Conservation (phyloP, 202 grass and related monocot genomes). For the Eragrostis tef region DNA sequence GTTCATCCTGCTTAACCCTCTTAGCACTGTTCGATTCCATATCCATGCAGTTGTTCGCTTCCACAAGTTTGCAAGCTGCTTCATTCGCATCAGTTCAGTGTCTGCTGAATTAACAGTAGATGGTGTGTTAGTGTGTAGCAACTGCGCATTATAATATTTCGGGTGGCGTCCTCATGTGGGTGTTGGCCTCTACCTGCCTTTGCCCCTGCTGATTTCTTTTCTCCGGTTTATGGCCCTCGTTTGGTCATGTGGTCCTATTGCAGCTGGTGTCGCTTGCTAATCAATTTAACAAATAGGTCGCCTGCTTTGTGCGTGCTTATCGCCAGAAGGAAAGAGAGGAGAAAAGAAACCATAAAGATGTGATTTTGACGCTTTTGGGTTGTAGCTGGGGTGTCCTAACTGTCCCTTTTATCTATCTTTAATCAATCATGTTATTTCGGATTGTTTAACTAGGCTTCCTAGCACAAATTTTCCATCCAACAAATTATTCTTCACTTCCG, state of each 20-base stretch:
- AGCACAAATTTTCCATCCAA: constrained; percentile 12
- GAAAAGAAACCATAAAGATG: constrained; percentile 48
- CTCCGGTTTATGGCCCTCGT: constrained; percentile 12
- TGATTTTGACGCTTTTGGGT: constrained; percentile 57
- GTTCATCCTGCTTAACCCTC: constrained; percentile 17
- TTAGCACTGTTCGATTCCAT: background rate
- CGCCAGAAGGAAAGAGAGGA: constrained; percentile 16
- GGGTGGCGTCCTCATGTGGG: constrained; percentile 18
- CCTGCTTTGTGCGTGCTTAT: constrained; percentile 54
- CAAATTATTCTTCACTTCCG: constrained; percentile 8
- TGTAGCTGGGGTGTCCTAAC: constrained; percentile 52
- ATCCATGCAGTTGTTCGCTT: background rate
- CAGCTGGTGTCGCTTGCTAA: constrained; percentile 40
- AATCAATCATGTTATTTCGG: background rate
- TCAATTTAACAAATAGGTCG: constrained; percentile 40
- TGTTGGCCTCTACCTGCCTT: constrained; percentile 47
- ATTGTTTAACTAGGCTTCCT: constrained; percentile 20
- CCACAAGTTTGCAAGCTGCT: constrained; percentile 28
- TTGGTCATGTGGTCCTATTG: constrained; percentile 41
- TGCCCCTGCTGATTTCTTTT: constrained; percentile 42
- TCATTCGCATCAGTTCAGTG: background rate
- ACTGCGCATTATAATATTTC: constrained; percentile 24
- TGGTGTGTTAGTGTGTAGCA: constrained; percentile 18
- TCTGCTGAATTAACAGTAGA: constrained; percentile 2
- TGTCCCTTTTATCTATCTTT: constrained; percentile 35